phyloP scores from a whole-genome alignment of 2,329 filamentous ascomycete species.

The Fusarium coffeatum region DNA sequence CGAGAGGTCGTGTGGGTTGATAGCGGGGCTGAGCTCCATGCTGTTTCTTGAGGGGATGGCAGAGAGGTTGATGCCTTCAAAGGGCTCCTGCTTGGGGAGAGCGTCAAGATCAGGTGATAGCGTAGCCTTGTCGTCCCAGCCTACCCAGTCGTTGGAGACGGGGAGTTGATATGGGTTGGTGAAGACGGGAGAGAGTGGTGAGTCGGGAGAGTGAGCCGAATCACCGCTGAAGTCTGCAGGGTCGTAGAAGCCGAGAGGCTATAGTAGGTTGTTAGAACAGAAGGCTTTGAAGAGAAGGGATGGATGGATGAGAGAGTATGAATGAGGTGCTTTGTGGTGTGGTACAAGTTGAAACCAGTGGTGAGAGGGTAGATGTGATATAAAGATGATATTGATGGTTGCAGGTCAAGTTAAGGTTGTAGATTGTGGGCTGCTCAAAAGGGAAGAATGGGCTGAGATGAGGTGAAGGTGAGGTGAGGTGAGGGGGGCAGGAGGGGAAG shows the following conservation, averaged over 20 bases:
- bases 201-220: constrained; percentile 46
- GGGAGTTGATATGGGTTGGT: constrained; percentile 46
- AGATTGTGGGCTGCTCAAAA: constrained; percentile 24
- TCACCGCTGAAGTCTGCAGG: constrained; percentile 47
- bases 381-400: constrained; percentile 35
- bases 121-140: constrained; percentile 47
- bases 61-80: constrained; percentile 45
- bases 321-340: constrained; percentile 39
- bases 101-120: constrained; percentile 45
- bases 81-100: constrained; percentile 46
- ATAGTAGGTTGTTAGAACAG: constrained; percentile 34
- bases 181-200: constrained; percentile 46
- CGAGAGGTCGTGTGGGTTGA: constrained; percentile 46
- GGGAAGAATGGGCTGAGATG: constrained; percentile 40
- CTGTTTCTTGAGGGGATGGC: constrained; percentile 43
- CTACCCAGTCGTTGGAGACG: constrained; percentile 45
- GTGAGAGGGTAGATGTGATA: constrained; percentile 31
- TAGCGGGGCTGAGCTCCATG: constrained; percentile 47
- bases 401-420: constrained; percentile 13
- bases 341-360: constrained; percentile 15
- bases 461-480: constrained; percentile 42
- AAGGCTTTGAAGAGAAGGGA: neutral
- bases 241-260: constrained; percentile 45
- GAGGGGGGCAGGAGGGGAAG: constrained; percentile 33
- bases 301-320: neutral